Base-by-base conservation (phyloP, 805 yeast genomes). In the Yarrowia alimentaria region DNA sequence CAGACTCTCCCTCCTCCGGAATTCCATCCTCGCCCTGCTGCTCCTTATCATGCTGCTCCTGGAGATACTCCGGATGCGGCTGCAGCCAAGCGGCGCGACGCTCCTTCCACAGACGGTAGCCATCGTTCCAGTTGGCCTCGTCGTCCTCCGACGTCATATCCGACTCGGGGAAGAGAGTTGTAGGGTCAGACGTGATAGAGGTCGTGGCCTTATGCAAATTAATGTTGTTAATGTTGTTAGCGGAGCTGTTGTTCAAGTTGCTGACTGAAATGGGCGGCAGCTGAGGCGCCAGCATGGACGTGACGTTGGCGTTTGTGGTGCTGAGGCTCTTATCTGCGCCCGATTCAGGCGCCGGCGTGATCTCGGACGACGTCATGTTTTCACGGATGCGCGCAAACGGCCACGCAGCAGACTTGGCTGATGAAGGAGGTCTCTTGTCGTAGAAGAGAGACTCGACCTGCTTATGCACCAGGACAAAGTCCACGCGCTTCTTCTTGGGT, bases 31-130 rank as follows among this genome's bases (percentile, higher is more conserved):
- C 29, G 16, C 30, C 24, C 8, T 11, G 22, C 21, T 30, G 30
- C n/a, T 43, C 35, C 35, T 43, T 21, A 8, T 31, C 34, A 33
- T 30, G 20, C n/a, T 7, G 32, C 24, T 40, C 47, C 33, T 40
- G 47, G 8, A 40, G 25, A 11, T 26, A 28, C 26, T 40, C 47
- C 10, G 47, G 47, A 14, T 28, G 33, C 4, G 50, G 63, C 21
- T 57, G 54, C 16, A 62, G 63, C 97, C 97, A 90, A 53, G 79
- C 74, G 7, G 68, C 63, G 52, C 95, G 74, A 53, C 88, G 78
- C 38, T 71, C 66, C 47, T 77, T 75, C 96, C 96, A 90, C 34
- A 85, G 71, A 10, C 67, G 67, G 31, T 75, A 75, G 7, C 88
- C 93, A 3, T 73, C 67, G 32, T 60, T 61, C 60, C 78, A 77